Base-by-base conservation (phyloP, 1,284 basidiomycete genomes). In the Meripilus lineatus region DNA sequence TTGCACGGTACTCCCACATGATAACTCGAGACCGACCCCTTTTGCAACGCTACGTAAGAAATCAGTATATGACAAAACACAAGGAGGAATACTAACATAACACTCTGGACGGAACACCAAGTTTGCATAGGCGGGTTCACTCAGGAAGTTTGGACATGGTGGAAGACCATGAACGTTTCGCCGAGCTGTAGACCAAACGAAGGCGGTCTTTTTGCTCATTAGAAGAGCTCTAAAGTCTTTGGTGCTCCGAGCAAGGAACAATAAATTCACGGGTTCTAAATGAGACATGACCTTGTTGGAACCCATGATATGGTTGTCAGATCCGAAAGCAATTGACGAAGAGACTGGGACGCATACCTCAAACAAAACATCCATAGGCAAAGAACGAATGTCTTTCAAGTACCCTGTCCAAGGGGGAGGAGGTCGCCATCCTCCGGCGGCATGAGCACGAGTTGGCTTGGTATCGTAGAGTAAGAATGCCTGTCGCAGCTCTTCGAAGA, bases 181-280 rank as follows among this genome's bases (percentile, higher is more conserved):
- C 14, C 54, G 42, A 3, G 53, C 51, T 2, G 49, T 49, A 48
- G 66, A 68, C 78, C 75, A 81, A n/a, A 47, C 40, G 8, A 26
- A 36, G 10, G 76, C 61, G 4, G 64, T 48, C 11, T 50, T 54
- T 32, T 58, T 62, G 46, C 62, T 61, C 64, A 70, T 56, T n/a
- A 75, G 59, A 5, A 67, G 56, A 5, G 43, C 47, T 11, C 70
- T 67, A 11, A 72, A 54, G 1, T 45, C 44, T 28, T 63, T 66
- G 18, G 58, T 67, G 2, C 67, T 63, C 18, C 71, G 60, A 4
- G 70, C 54, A 1, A 76, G 62, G 47, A 58, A 55, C 8, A 76
- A 58, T 32, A 79, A 56, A 49, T 79, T 76, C 24, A 64, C 51
- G 1, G 77, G 73, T 36, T 59, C 55, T 32, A 78, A 57, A 42